Base-by-base conservation (phyloP, 148 eudicot species). In the Spergularia marina region DNA sequence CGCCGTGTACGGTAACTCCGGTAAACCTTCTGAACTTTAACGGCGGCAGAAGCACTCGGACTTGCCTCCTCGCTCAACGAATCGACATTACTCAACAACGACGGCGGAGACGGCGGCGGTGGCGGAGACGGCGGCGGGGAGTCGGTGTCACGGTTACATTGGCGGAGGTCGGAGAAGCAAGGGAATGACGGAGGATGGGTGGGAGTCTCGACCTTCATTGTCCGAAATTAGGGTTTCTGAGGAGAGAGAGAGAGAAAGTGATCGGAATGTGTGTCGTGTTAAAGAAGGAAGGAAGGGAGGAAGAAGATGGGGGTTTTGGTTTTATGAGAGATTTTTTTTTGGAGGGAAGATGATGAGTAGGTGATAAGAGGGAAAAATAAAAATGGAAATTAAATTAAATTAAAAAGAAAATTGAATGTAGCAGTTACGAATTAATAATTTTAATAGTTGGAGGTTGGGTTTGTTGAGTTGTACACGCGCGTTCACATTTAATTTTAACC, bases 1-100 rank as follows among this genome's bases (percentile, higher is more conserved):
- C 98, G 94, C 44, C 98, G 88, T 2, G 98, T 89, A 18, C 96
- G 98, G 64, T 89, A 91, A 17, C 98, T 83, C 82, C 98, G 78
- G 53, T 93, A 93, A 47, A 85, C 87, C 83, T 90, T 93, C 89
- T 93, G 98, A 25, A 93, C 73, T 74, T 66, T 85, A 58, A 83
- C 86, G 3, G 89, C 98, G 0, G 95, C 95, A n/a, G 7, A 18
- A 40, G 76, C 74, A 47, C 70, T 65, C 2, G 78, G 71, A 61
- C 56, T 47, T 16, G 12, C 34, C 11, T 59, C 77, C 18, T 20
- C 21, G 7, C 18, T 17, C 40, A 34, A 21, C 16, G 72, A 62
- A 68, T 74, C 58, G 30, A 25, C 49, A 34, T 21, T 60, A 44
- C 7, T 44, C 49, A 6, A 0, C 49, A 9, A 9, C 49, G 4